A percentile compares a stretch with the other conserved stretches of the same genome.
phyloP scores from a whole-genome alignment of 345 rosid species.

The Rhodamnia rubescens region DNA sequence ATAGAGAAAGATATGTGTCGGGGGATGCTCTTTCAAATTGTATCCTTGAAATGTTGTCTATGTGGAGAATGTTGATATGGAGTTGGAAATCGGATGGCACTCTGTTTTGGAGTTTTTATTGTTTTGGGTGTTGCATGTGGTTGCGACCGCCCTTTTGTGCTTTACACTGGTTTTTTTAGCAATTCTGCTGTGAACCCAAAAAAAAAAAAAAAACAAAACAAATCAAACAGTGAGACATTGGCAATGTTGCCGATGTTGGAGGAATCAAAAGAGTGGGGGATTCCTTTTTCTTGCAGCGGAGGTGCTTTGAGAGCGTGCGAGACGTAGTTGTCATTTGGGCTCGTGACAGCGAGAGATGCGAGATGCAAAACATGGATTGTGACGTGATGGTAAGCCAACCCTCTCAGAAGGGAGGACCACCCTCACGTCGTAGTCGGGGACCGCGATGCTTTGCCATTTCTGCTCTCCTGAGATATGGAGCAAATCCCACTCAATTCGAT shows the following conservation, averaged over 20 bases:
- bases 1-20: background rate
- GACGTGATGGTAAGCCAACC: background rate
- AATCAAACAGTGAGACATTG: background rate
- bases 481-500: background rate
- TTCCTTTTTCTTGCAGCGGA: background rate
- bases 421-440: background rate
- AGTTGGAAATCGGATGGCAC: background rate
- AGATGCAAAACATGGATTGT: background rate
- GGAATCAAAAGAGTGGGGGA: background rate
- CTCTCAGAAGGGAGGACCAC: background rate
- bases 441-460: background rate
- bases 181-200: background rate
- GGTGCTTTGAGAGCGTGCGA: background rate
- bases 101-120: background rate
- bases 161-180: background rate
- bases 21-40: background rate
- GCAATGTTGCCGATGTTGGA: background rate
- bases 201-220: background rate
- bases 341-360: too few relatives aligned
- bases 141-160: background rate
- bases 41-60: background rate
- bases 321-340: background rate
- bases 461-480: background rate
- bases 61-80: background rate
- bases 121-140: background rate